Conservation (phyloP, 192 early-diverging fungal species). For the Mortierella antarctica region DNA sequence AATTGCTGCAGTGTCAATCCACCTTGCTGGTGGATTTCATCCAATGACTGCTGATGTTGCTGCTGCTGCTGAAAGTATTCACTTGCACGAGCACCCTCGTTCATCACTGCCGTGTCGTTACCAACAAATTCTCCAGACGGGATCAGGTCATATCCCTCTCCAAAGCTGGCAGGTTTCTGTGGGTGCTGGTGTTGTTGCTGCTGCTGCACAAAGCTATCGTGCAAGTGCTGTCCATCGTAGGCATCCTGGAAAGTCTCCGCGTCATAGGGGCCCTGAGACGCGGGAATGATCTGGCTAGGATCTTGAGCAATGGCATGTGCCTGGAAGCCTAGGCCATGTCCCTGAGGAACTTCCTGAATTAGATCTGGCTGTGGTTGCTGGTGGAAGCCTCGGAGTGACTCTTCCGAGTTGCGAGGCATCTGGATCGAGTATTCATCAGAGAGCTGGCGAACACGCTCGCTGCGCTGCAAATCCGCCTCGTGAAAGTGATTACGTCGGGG, state of each 20-base stretch:
- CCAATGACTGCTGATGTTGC: conserved; percentile 5
- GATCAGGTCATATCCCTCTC: conserved; percentile 46
- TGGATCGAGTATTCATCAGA: conserved; percentile 48
- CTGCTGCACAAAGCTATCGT: conserved; percentile 8
- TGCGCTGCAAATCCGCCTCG: conserved; percentile 19
- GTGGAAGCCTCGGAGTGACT: conserved; percentile 20
- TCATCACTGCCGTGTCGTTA: neutral
- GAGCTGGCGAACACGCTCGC: conserved; percentile 30
- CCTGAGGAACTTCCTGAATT: neutral
- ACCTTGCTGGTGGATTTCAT: conserved; percentile 10
- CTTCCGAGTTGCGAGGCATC: conserved; percentile 45
- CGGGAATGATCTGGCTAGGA: neutral
- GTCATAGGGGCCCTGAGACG: neutral
- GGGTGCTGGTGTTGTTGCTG: conserved; percentile 1
- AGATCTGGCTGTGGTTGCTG: conserved; percentile 17
- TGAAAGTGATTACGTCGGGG: conserved; percentile 39
- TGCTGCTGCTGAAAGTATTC: conserved; percentile 15
- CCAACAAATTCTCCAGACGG: neutral
- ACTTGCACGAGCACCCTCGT: neutral
- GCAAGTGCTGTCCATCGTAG: conserved; percentile 7
- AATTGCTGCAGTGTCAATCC: conserved; percentile 40
- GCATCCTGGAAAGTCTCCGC: neutral
- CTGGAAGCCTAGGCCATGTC: conserved; percentile 13
- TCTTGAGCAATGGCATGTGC: neutral
- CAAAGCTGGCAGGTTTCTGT: conserved; percentile 32